Percentiles rank a stretch among this genome's conserved stretches.
phyloP scores from a whole-genome alignment of 1,284 basidiomycete genomes.

The Tilletia horrida region DNA sequence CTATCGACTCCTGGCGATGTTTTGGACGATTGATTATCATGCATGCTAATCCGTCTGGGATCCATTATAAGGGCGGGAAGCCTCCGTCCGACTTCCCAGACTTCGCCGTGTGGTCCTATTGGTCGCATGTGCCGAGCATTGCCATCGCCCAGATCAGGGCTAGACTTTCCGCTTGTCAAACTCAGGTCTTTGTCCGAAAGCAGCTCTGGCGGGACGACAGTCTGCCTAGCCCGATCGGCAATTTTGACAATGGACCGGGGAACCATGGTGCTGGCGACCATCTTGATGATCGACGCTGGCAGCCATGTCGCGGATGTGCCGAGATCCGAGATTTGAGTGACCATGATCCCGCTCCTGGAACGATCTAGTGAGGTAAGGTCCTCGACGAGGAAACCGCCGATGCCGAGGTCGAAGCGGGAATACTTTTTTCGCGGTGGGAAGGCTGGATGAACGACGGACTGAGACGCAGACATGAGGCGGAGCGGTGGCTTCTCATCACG shows the following conservation, averaged over 20 bases:
- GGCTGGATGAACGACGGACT: constrained; percentile 31
- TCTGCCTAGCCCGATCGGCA: constrained; percentile 36
- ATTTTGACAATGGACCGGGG: constrained; percentile 39
- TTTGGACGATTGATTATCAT: too few species aligned
- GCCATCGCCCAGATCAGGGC: too few species aligned
- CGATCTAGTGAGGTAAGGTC: constrained; percentile 22
- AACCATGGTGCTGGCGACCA: constrained; percentile 45
- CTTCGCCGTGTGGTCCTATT: not conserved
- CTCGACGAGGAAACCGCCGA: constrained; percentile 48
- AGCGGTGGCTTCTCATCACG: constrained; percentile 19
- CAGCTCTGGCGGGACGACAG: constrained; percentile 30
- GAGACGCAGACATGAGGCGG: constrained; percentile 38
- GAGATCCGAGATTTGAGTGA: constrained; percentile 46
- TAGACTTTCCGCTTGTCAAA: not conserved
- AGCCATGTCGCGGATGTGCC: constrained; percentile 47
- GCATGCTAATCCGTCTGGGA: too few species aligned
- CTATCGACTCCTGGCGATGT: too few species aligned
- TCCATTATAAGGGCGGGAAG: not conserved
- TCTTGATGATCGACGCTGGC: constrained; percentile 39
- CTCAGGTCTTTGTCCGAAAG: not conserved
- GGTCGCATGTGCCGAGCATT: not conserved
- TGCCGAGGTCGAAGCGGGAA: constrained; percentile 37
- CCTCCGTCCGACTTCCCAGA: constrained; percentile 5
- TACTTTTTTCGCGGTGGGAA: constrained; percentile 39
- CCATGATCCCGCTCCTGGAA: constrained; percentile 25